Percentiles rank a stretch among this genome's conserved stretches.
phyloP scores from a whole-genome alignment of 2,329 filamentous ascomycete species.

The Neonectria ditissima region DNA sequence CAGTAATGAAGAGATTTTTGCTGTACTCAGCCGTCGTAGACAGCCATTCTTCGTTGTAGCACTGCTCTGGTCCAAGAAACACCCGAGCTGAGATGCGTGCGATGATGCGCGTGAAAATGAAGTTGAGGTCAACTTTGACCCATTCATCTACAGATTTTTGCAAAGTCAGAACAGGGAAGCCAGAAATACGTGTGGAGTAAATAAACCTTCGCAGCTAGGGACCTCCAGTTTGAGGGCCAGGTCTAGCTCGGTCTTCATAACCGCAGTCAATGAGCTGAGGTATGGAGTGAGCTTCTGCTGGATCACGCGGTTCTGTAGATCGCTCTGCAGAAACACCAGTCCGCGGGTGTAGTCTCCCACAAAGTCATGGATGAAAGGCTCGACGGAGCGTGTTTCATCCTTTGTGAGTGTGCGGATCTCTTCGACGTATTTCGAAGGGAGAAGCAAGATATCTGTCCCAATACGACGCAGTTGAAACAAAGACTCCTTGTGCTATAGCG shows the following conservation, averaged over 20 bases:
- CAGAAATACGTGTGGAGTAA: background rate
- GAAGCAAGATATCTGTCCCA: slow-evolving; percentile 1
- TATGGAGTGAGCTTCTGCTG: background rate
- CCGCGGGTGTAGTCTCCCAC: too few relatives aligned
- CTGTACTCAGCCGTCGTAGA: slow-evolving; percentile 8
- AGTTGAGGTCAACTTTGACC: slow-evolving; percentile 4
- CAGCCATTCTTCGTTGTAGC: slow-evolving; percentile 12
- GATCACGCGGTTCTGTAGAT: slow-evolving; percentile 7
- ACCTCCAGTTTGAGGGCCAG: background rate
- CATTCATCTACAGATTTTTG: background rate
- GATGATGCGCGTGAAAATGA: background rate
- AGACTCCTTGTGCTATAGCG: too few relatives aligned
- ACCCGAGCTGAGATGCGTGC: slow-evolving; percentile 6
- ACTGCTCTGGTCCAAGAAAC: slow-evolving; percentile 7
- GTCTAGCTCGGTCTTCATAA: background rate
- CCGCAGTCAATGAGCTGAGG: background rate
- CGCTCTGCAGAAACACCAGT: too few relatives aligned
- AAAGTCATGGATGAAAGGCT: too few relatives aligned
- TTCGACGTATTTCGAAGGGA: slow-evolving; percentile 4
- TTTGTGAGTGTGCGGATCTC: background rate
- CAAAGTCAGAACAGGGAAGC: too few relatives aligned
- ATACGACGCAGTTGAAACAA: too few relatives aligned
- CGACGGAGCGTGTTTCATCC: too few relatives aligned
- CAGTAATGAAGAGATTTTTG: slow-evolving; percentile 5
- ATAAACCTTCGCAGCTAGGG: background rate